A percentile compares a stretch with the other conserved stretches of the same genome.
Conservation (phyloP, 225 moss, liverwort and hornwort genomes). For the Rhytidiadelphus loreus region DNA sequence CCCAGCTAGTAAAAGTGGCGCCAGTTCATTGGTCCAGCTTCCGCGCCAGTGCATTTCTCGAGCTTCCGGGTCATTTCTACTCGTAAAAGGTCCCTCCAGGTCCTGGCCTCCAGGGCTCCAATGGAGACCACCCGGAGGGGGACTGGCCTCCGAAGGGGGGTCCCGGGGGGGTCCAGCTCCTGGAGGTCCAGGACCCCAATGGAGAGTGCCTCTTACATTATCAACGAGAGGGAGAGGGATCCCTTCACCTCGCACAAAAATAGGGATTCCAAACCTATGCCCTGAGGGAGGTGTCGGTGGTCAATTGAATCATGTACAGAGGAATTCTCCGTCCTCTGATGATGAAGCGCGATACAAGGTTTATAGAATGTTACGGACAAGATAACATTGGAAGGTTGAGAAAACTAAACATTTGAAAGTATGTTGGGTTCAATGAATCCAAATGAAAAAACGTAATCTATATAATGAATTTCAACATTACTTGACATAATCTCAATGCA, state of each 20-base stretch:
- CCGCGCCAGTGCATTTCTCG: no score
- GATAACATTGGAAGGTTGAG: no score
- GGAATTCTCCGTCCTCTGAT: background rate
- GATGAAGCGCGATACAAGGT: background rate
- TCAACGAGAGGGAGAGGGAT: background rate
- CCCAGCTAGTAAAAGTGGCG: no score
- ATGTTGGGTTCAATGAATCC: background rate
- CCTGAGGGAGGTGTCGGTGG: background rate
- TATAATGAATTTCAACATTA: background rate
- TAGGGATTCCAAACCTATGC: background rate
- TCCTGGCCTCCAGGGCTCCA: no score
- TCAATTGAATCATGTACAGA: background rate
- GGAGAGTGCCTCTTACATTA: no score
- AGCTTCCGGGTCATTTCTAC: no score
- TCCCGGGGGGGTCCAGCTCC: no score
- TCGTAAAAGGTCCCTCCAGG: no score
- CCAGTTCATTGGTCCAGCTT: no score
- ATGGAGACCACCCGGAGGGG: no score
- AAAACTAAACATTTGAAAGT: background rate
- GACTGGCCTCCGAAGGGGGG: no score
- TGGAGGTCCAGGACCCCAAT: no score
- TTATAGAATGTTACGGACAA: background rate
- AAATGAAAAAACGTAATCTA: background rate
- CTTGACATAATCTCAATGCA: background rate
- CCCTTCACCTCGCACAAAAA: background rate